These are phyloP conservation scores for Coniochaeta pulveracea DNA, from an alignment of 2,329 filamentous ascomycete species.

Conservation along the genomic window DNA sequence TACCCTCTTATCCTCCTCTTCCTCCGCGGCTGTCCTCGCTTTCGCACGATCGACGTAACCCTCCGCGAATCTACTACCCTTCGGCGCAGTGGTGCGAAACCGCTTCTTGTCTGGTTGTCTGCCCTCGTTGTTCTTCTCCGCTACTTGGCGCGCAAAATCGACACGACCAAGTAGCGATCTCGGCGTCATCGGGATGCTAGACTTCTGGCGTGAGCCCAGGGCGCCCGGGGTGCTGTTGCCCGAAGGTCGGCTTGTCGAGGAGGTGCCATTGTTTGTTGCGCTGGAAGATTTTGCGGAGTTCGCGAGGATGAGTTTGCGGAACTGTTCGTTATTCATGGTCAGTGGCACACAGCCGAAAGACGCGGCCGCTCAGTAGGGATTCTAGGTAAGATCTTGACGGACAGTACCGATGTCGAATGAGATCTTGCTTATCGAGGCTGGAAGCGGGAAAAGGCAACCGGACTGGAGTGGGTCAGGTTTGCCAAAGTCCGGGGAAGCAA, in stretches of 20 bases:
- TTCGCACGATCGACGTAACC: slow-evolving; percentile 75
- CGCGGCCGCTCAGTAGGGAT: too few relatives aligned
- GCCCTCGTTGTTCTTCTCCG: slow-evolving; percentile 40
- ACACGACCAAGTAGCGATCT: slow-evolving; percentile 50
- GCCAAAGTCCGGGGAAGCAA: too few relatives aligned
- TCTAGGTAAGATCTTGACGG: too few relatives aligned
- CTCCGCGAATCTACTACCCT: slow-evolving; percentile 65
- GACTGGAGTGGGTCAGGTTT: too few relatives aligned
- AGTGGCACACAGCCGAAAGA: too few relatives aligned
- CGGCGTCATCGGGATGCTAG: slow-evolving; percentile 89
- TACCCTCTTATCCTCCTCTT: slow-evolving; percentile 42
- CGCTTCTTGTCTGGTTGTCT: slow-evolving; percentile 52
- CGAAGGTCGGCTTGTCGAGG: slow-evolving; percentile 19
- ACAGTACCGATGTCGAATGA: too few relatives aligned
- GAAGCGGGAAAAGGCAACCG: too few relatives aligned
- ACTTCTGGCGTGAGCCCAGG: slow-evolving; percentile 66
- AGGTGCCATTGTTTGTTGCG: slow-evolving; percentile 31
- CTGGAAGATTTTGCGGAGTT: slow-evolving; percentile 27
- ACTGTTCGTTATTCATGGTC: slow-evolving; percentile 99
- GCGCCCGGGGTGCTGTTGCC: slow-evolving; percentile 21
- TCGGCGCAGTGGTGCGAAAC: slow-evolving; percentile 69
- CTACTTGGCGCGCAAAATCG: slow-evolving; percentile 77
- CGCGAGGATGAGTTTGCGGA: slow-evolving; percentile 63
- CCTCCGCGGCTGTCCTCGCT: slow-evolving; percentile 43
- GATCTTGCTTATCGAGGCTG: too few relatives aligned